Evolutionary conservation across 306 rosid species (phyloP), one percentile per base, ranked within the genome.

Genomic region (Mimosa pudica): DNA sequence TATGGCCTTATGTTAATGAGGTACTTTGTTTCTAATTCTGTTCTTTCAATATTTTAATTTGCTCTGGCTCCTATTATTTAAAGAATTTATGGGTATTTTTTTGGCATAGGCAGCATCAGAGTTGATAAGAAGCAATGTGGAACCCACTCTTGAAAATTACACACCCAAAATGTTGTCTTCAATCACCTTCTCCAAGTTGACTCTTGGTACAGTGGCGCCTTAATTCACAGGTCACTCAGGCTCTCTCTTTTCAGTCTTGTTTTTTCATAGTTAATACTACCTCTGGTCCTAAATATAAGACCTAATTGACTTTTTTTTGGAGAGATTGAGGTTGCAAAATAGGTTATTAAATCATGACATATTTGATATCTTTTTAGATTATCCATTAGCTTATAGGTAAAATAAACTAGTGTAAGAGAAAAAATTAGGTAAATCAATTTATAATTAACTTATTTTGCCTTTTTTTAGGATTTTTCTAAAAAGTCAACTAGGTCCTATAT

Each of bases 121-220:
- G 80, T 78, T 92, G 89, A 89, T 95, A 83, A 91, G 60, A 81
- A 86, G 24, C 81, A 92, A 17, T 38, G 89, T 92, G 85, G 98
- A 92, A 80, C 92, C 96, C 11, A 76, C 83, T 83, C 93, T 95
- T 51, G 95, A 91, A 84, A 92, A 91, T 76, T 91, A 92, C 76
- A 87, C 86, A 73, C 97, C 98, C 10, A 45, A 45, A 18, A 8
- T 89, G 67, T 82, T 95, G 79, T 81, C 93, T 35, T 86, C 98
- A 64, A 86, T 95, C 81, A 91, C 87, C 52, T 92, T 95, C 90
- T 89, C 98, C 66, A 91, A 74, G 86, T 81, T 95, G 76, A 95
- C 98, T 63, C 97, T 95, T 44, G 98, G 98, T 47, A 90, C 88
- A 47, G 97, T 95, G 77, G 94, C 98, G 75, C 98, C 98, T 13